Conservation (phyloP, 2,329 filamentous ascomycete genomes). For the Rhinocladiella similis region DNA sequence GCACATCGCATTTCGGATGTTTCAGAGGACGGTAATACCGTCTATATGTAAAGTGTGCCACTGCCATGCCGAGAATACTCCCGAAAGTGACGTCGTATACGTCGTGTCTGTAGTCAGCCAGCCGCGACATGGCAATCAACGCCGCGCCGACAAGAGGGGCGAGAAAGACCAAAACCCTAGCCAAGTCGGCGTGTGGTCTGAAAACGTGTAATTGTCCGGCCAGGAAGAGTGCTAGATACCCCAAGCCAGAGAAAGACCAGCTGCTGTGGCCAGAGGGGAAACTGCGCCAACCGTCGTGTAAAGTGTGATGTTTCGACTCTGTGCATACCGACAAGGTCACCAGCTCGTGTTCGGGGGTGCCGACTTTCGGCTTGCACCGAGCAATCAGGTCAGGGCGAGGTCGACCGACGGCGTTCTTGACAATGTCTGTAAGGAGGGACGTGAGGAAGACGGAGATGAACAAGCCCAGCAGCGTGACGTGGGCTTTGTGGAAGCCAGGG, state of each 20-base stretch:
- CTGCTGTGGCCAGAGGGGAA: slow-evolving; percentile 65
- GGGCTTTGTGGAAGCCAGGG: slow-evolving; percentile 73
- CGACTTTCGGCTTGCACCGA: slow-evolving; percentile 73
- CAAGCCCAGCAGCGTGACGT: slow-evolving; percentile 81
- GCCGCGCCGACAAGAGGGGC: slow-evolving; percentile 58
- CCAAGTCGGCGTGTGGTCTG: slow-evolving; percentile 58
- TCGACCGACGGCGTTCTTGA: slow-evolving; percentile 85
- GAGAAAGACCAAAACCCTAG: slow-evolving; percentile 55
- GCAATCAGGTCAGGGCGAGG: slow-evolving; percentile 84
- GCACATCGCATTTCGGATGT: slow-evolving; percentile 52
- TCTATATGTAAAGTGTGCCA: slow-evolving; percentile 60
- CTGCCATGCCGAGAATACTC: slow-evolving; percentile 53
- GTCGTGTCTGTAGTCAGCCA: slow-evolving; percentile 65
- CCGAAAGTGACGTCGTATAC: slow-evolving; percentile 63
- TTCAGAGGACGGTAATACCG: slow-evolving; percentile 60
- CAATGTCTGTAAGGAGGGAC: slow-evolving; percentile 79
- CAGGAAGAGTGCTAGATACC: slow-evolving; percentile 54
- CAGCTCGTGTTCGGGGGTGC: slow-evolving; percentile 56
- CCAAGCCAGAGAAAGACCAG: slow-evolving; percentile 62
- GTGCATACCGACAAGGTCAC: slow-evolving; percentile 51
- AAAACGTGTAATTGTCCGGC: slow-evolving; percentile 60
- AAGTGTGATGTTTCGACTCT: slow-evolving; percentile 53
- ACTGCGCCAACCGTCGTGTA: slow-evolving; percentile 66
- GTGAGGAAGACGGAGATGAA: slow-evolving; percentile 74
- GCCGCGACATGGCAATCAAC: slow-evolving; percentile 61